Percentiles rank a stretch among this genome's conserved stretches.
Evolutionary conservation across 2,329 filamentous ascomycete genomes (phyloP).

Genomic region (Ophiocordyceps polyrhachis-furcata): DNA sequence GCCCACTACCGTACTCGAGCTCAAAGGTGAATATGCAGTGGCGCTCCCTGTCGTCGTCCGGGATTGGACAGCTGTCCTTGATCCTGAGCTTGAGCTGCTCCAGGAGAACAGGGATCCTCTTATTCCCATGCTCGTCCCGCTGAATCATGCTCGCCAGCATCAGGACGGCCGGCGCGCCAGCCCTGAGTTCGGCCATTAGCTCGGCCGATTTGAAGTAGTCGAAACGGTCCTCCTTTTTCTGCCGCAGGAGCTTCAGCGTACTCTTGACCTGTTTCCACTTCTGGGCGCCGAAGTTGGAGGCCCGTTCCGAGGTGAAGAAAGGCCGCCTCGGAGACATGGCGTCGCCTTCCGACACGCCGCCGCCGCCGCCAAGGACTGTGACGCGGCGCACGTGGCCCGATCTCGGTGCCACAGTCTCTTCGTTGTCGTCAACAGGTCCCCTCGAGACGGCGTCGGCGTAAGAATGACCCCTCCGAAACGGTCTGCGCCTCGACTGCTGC

Average conservation of each 20-base stretch:
- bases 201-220: conserved; percentile 94
- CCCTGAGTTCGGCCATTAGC: conserved; percentile 83
- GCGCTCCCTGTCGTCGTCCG: conserved; percentile 42
- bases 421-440: conserved; percentile 32
- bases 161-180: conserved; percentile 78
- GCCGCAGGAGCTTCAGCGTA: conserved; percentile 59
- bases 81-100: conserved; percentile 87
- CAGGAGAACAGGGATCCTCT: conserved; percentile 80
- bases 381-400: conserved; percentile 46
- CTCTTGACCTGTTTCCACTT: conserved; percentile 91
- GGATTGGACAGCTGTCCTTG: conserved; percentile 55
- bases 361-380: conserved; percentile 46
- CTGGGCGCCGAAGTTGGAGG: conserved; percentile 56
- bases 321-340: conserved; percentile 35
- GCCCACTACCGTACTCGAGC: conserved; percentile 86
- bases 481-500: conserved; percentile 26
- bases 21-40: conserved; percentile 84
- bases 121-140: conserved; percentile 87
- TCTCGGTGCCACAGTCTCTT: conserved; percentile 29
- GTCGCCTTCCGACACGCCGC: conserved; percentile 46
- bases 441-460: conserved; percentile 33
- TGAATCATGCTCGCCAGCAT: conserved; percentile 97
- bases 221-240: conserved; percentile 71
- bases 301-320: conserved; percentile 45
- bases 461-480: conserved; percentile 37